These are phyloP conservation scores for Fomitopsis pinicola DNA, from an alignment of 1,284 basidiomycete species.

Conservation along the genomic window DNA sequence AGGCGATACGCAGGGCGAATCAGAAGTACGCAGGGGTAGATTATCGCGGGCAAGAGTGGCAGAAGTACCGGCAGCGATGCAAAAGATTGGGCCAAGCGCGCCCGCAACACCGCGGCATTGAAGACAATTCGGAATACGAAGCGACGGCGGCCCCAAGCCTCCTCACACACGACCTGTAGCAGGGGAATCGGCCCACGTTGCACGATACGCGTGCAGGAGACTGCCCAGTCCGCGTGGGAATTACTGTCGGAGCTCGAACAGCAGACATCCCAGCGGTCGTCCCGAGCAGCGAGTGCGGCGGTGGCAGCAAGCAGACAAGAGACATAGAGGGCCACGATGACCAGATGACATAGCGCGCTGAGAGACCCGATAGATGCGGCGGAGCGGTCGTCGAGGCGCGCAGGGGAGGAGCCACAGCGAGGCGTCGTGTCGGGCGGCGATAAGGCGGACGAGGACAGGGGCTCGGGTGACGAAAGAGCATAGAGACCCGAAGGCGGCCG, in stretches of 20 bases:
- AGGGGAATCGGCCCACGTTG: not conserved
- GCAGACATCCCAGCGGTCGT: not conserved
- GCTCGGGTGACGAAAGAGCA: not conserved
- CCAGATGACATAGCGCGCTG: not conserved
- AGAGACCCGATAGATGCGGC: not conserved
- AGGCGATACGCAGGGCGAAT: not conserved
- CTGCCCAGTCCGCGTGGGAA: not conserved
- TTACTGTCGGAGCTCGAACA: not conserved
- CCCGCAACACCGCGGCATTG: not conserved
- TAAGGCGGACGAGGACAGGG: not conserved
- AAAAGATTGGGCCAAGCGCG: not conserved
- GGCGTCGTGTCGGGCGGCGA: not conserved
- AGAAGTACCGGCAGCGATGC: not conserved
- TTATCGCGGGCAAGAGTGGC: not conserved
- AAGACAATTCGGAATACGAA: constrained; percentile 3
- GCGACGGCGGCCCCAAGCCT: not conserved
- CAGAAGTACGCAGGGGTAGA: not conserved
- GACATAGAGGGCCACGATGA: not conserved
- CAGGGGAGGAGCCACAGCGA: not conserved
- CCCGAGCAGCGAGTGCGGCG: not conserved
- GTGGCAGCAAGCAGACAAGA: not conserved
- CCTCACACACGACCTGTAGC: not conserved
- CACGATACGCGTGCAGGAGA: not conserved
- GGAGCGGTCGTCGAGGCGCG: not conserved
- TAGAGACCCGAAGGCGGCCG: not conserved